Conservation (phyloP, 2,329 filamentous ascomycete genomes). For the Tolypocladium cylindrosporum region DNA sequence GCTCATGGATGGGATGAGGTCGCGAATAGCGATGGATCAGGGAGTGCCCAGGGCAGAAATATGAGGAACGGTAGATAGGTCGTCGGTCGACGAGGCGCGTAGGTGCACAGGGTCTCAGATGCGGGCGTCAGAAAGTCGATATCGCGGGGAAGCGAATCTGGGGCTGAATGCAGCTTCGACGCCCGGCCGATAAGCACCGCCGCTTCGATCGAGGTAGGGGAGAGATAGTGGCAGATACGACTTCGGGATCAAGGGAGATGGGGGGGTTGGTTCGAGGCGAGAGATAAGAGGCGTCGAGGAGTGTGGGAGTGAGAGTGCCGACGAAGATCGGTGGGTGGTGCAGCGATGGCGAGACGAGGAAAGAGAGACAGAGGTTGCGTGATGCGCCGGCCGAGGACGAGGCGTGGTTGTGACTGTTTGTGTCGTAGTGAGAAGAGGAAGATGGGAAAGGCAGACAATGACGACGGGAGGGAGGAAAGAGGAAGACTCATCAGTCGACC, state of each 20-base stretch:
- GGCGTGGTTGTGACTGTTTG: not conserved
- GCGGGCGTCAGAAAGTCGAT: not conserved
- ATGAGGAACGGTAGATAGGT: not conserved
- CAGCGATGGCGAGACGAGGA: not conserved
- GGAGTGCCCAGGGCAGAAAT: not conserved
- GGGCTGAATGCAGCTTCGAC: not conserved
- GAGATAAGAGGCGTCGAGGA: not conserved
- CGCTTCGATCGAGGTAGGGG: not conserved
- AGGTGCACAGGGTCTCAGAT: not conserved
- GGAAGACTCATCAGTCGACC: not conserved
- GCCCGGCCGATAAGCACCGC: not conserved
- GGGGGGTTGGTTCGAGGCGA: not conserved
- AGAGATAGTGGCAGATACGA: not conserved
- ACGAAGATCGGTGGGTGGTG: not conserved
- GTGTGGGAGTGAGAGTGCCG: not conserved
- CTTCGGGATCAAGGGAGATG: not conserved
- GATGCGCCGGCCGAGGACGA: not conserved
- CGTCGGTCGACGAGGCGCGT: not conserved
- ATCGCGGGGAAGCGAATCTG: slow-evolving; percentile 1
- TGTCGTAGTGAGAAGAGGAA: not conserved
- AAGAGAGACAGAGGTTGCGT: not conserved
- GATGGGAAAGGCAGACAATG: not conserved
- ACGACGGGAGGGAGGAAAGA: slow-evolving; percentile 6
- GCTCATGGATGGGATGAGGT: not conserved
- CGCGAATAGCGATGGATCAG: not conserved